phyloP scores from a whole-genome alignment of 1,284 basidiomycete species.

The Rhodotorula sp. region DNA sequence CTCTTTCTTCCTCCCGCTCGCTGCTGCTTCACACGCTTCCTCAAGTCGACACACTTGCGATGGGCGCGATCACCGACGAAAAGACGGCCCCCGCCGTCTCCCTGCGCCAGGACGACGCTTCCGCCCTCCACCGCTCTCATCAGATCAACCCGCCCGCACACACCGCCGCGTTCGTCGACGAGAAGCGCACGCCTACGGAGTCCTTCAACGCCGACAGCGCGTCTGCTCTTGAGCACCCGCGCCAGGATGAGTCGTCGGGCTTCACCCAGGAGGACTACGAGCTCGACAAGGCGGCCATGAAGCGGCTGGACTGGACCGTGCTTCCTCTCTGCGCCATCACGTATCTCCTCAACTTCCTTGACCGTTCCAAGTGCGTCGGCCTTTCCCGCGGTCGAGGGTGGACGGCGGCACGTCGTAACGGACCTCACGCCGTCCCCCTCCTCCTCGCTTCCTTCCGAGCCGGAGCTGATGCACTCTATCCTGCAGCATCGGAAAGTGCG shows the following conservation, averaged over 20 bases:
- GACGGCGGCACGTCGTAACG: no score
- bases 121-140: no score
- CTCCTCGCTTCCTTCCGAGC: not conserved
- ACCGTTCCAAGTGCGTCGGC: not conserved
- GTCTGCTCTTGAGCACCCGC: no score
- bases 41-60: no score
- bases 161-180: no score
- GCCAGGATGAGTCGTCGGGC: conserved; percentile 4
- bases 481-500: conserved; percentile 13
- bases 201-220: no score
- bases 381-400: no score
- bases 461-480: not conserved
- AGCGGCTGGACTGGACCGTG: conserved; percentile 29
- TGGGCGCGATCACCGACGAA: not conserved
- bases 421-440: not conserved
- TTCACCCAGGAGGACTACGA: conserved; percentile 7
- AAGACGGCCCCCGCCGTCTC: not conserved
- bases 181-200: not conserved
- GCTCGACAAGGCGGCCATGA: conserved; percentile 23
- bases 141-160: conserved; percentile 1
- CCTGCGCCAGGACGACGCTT: no score
- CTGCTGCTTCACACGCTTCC: no score
- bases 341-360: conserved; percentile 27
- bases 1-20: not conserved
- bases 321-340: conserved; percentile 24